Evolutionary conservation across 257 asterid genomes (phyloP).

Genomic region (Thymus mandschuricus): DNA sequence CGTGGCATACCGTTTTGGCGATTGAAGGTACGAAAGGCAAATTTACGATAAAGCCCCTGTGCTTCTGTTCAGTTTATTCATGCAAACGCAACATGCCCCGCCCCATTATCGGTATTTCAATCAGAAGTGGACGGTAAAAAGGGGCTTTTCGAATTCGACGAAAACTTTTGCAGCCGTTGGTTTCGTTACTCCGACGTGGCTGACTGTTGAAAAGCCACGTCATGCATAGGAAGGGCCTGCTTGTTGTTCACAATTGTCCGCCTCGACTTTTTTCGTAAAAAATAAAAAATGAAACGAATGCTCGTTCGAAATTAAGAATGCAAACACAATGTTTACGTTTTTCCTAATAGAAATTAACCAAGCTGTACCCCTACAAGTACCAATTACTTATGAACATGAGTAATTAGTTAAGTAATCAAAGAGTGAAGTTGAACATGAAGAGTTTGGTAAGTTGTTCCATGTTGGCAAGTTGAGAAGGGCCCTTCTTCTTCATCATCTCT

Average conservation of each 20-base stretch:
- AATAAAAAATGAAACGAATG: no score
- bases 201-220: not conserved
- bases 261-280: not conserved
- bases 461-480: not conserved
- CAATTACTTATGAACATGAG: not conserved
- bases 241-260: not conserved
- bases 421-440: constrained; percentile 2
- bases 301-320: no score
- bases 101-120: not conserved
- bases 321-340: no score
- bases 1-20: constrained; percentile 32
- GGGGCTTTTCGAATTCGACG: not conserved
- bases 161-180: not conserved
- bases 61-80: not conserved
- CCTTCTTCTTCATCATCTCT: not conserved
- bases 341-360: no score
- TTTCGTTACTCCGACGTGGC: constrained; percentile 15
- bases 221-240: not conserved
- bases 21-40: not conserved
- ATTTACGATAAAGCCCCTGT: not conserved
- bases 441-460: constrained; percentile 8
- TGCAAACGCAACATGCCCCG: not conserved
- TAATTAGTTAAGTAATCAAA: not conserved
- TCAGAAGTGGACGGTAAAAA: not conserved
- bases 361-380: no score